Base-by-base conservation (phyloP, 2,329 filamentous ascomycete species). In the Xylaria hypoxylon region DNA sequence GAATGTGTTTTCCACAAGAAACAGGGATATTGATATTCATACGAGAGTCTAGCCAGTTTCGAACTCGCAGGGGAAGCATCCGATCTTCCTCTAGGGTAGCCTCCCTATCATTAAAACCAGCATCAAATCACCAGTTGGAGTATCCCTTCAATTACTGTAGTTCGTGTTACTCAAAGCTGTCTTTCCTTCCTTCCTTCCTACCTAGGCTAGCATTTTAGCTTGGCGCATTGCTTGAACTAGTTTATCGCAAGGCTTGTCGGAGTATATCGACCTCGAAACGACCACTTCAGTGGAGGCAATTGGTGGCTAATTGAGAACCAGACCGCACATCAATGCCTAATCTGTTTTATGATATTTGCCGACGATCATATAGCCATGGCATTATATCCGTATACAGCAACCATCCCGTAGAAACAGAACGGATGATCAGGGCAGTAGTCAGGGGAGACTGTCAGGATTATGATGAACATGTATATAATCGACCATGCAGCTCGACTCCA, bases 251-350 rank as follows among this genome's bases (percentile, higher is more conserved):
- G 17, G 8, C 45, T 58, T 48, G 13, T 58, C 31, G 7, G 58
- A 47, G 28, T 53, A 48, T 44, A 42, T 42, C 35, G 13, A 50
- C 28, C 38, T 58, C 26, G 2, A 33, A 10, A 11, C 28, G 11
- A 4, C n/a, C 13, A 40, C 17, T 40, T 40, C 52, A 24, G 40
- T 26, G 35, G 57, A 57, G 38, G 44, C 33, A 59, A 61, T 58
- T 65, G 50, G 58, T 61, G 63, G 52, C 31, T 65, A 65, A 65
- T 65, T 58, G 57, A 48, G 31, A 53, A 26, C 58, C 51, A 51
- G 28, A 33, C 58, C 28, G 5, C 7, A 26, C 28, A 19, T 28
- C 58, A 58, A 58, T 42, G 58, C 33, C 38, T 17, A 17, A 31
- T 22, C 11, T n/a, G 38, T 51, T 60, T 56, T 48, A 61, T 61